These are phyloP conservation scores for Suillus placidus DNA, from an alignment of 768 basidiomycete genomes.

Conservation along the genomic window DNA sequence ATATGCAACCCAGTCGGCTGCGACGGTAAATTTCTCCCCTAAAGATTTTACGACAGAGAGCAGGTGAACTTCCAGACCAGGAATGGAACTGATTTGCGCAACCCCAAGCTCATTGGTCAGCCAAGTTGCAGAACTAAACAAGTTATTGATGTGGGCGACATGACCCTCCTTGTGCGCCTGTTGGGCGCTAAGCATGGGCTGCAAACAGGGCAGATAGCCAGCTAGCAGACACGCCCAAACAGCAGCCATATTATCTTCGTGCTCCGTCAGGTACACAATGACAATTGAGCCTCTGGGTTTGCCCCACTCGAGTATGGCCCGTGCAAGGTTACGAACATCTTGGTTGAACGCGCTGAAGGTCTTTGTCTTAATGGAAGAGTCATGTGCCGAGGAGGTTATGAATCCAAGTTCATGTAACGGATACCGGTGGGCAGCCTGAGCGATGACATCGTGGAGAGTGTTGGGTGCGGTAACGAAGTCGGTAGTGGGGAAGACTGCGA, in stretches of 20 bases:
- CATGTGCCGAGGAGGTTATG: conserved; percentile 30
- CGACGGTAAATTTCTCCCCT: conserved; percentile 4
- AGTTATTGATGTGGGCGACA: conserved; percentile 30
- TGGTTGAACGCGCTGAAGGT: conserved; percentile 25
- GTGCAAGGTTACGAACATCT: conserved; percentile 21
- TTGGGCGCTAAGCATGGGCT: conserved; percentile 35
- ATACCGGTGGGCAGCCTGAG: conserved; percentile 23
- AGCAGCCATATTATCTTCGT: conserved; percentile 36
- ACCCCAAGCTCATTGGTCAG: conserved; percentile 31
- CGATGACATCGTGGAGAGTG: conserved; percentile 27
- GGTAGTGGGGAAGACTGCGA: conserved; percentile 16
- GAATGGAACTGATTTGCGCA: conserved; percentile 26
- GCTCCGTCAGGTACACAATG: conserved; percentile 33
- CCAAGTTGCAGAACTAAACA: conserved; percentile 34
- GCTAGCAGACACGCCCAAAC: conserved; percentile 36
- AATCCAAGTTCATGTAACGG: conserved; percentile 30
- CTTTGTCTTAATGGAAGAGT: conserved; percentile 31
- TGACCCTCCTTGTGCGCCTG: conserved; percentile 33
- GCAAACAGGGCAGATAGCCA: conserved; percentile 33
- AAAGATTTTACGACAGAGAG: conserved; percentile 24
- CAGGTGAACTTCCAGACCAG: conserved; percentile 28
- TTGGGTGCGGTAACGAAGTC: conserved; percentile 8
- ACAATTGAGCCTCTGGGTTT: conserved; percentile 29
- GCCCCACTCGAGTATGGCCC: conserved; percentile 22
- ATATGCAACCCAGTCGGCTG: conserved; percentile 22